phyloP scores from a whole-genome alignment of 352 stramenopile genomes.

The Hyaloperonospora arabidopsidis region DNA sequence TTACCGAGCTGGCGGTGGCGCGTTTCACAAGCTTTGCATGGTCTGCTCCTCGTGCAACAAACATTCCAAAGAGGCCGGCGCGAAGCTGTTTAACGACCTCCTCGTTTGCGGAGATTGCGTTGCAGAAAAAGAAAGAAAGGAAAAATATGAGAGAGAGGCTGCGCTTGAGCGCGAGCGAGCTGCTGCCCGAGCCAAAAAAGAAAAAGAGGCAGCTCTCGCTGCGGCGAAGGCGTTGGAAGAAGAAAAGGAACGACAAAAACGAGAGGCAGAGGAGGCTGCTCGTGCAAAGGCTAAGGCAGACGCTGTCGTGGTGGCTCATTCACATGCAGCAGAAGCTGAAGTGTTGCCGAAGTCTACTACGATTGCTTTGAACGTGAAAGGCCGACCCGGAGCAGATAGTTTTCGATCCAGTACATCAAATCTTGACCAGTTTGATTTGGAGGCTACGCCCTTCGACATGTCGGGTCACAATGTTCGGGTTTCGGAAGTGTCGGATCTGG shows the following conservation, averaged over 20 bases:
- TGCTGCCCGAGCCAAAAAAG: slow-evolving; percentile 36
- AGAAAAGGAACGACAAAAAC: slow-evolving; percentile 37
- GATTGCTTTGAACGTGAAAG: slow-evolving; percentile 27
- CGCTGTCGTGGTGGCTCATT: slow-evolving; percentile 18
- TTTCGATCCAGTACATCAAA: slow-evolving; percentile 31
- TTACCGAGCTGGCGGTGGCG: slow-evolving; percentile 50
- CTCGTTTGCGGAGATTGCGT: slow-evolving; percentile 53
- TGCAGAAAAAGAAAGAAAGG: slow-evolving; percentile 43
- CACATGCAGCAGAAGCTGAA: slow-evolving; percentile 28
- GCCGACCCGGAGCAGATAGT: slow-evolving; percentile 20
- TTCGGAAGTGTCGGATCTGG: slow-evolving; percentile 62
- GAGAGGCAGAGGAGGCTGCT: slow-evolving; percentile 32
- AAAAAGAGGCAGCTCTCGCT: slow-evolving; percentile 46
- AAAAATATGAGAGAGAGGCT: slow-evolving; percentile 42
- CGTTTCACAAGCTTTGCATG: slow-evolving; percentile 80
- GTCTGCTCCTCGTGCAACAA: slow-evolving; percentile 64
- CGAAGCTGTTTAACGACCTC: slow-evolving; percentile 46
- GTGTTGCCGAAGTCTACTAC: slow-evolving; percentile 22
- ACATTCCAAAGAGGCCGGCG: slow-evolving; percentile 49
- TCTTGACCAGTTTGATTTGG: slow-evolving; percentile 71
- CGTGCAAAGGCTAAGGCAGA: slow-evolving; percentile 28
- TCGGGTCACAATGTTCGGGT: slow-evolving; percentile 39
- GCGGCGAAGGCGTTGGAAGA: slow-evolving; percentile 38
- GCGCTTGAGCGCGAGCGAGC: slow-evolving; percentile 35
- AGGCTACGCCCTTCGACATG: slow-evolving; percentile 31